Base-by-base conservation (phyloP, 129 eudicot genomes). In the Apium graveolens region DNA sequence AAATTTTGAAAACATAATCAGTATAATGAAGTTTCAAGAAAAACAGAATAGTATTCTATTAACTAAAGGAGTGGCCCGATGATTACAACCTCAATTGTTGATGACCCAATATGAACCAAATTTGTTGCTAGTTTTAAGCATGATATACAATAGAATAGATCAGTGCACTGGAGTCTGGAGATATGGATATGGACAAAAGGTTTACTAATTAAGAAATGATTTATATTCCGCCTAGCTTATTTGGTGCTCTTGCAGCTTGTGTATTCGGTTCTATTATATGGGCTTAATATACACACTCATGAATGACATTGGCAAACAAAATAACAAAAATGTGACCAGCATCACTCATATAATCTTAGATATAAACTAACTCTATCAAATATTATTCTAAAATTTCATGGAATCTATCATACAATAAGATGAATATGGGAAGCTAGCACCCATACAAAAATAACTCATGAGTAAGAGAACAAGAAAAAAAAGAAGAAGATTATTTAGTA, bases 401-500 rank as follows among this genome's bases (percentile, higher is more conserved):
- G 3, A 65, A 31, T 66, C 39, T 31, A 66, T 66, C 21, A 66
- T 66, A 66, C 10, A 29, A 66, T 1, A 29, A 5, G 3, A 27
- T 31, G 72, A 66, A 66, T 66, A 66, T 66, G 72, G 72, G 72
- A 29, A 49, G 53, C 53, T 10, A 63, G 20, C 69, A 62, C 37
- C 72, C 72, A 66, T 66, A 66, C 39, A 26, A 66, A 66, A 66
- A 66, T 9, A 26, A 11, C 18, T 24, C 39, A 31, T 4, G 70
- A 26, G 20, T 20, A 66, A 9, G 72, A 62, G 35, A 62, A 27
- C 11, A 10, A 66, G 39, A 66, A 3, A 10, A 66, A 66, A 3
- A 10, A 66, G 39, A 66, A 3, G 39, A 11, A 66, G 37, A 66
- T 29, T 14, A 11, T 13, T 1, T 8, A 31, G 11, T 66, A 66